A percentile compares a stretch with the other conserved stretches of the same genome.
These are phyloP conservation scores for Phenoliferia sp. DNA, from an alignment of 1,284 basidiomycete species.

Conservation along the genomic window DNA sequence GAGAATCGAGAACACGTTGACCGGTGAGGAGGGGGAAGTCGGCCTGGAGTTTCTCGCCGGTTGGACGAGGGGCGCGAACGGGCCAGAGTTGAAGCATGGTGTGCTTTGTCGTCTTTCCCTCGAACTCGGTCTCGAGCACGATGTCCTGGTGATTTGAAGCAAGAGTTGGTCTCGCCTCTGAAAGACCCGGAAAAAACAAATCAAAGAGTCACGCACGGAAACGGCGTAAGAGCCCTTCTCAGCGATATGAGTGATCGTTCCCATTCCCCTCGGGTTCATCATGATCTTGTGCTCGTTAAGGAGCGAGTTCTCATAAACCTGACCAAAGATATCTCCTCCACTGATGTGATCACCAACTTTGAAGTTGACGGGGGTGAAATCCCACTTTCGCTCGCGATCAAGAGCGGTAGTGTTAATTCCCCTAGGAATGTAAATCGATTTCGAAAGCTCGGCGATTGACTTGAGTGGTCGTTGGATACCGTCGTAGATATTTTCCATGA, in stretches of 20 bases:
- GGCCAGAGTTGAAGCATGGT: slow-evolving; percentile 99
- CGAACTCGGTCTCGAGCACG: slow-evolving; percentile 94
- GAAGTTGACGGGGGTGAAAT: slow-evolving; percentile 83
- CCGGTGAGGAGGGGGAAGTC: slow-evolving; percentile 91
- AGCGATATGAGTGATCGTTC: slow-evolving; percentile 88
- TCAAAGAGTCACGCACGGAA: slow-evolving; percentile 55
- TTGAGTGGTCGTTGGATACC: slow-evolving; percentile 88
- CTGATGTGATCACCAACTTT: slow-evolving; percentile 94
- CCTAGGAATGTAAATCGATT: slow-evolving; percentile 97
- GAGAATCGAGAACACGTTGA: slow-evolving; percentile 92
- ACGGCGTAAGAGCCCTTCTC: slow-evolving; percentile 93
- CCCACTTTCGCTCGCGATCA: slow-evolving; percentile 85
- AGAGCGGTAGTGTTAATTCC: slow-evolving; percentile 97
- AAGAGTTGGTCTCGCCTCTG: not conserved
- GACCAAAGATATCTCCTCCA: slow-evolving; percentile 93
- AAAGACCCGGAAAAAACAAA: not conserved
- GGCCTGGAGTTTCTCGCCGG: slow-evolving; percentile 89
- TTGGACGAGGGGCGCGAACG: slow-evolving; percentile 93
- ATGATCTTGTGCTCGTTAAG: slow-evolving; percentile 97
- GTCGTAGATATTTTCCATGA: slow-evolving; percentile 95
- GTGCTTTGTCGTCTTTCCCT: slow-evolving; percentile 89
- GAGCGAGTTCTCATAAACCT: slow-evolving; percentile 94
- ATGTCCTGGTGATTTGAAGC: slow-evolving; percentile 70
- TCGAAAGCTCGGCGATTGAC: slow-evolving; percentile 91
- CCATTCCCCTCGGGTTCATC: slow-evolving; percentile 87